Base-by-base conservation (phyloP, 805 yeast genomes). In the Kluyveromyces dobzhanskii region DNA sequence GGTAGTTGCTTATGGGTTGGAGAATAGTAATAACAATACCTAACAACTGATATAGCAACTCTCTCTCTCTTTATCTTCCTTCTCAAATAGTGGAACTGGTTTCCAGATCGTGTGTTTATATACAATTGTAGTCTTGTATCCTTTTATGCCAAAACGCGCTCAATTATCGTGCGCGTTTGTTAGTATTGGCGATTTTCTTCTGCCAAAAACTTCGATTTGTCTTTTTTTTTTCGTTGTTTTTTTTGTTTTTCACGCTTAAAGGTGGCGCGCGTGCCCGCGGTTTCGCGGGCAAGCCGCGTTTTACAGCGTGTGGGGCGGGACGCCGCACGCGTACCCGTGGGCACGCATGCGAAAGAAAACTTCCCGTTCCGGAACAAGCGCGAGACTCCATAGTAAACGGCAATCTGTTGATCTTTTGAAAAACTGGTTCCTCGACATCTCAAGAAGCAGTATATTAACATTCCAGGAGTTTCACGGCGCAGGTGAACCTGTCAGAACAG, bases 391-490 rank as follows among this genome's bases (percentile, higher is more conserved):
- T 53, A 54, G 44, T 54, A 40, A 51, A 45, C 37, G 27, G 39
- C 42, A 38, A 33, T 30, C 29, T 27, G 35, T 35, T 34, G 44
- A 44, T 54, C 45, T 39, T 34, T 38, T 21, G 25, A 45, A 44
- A 46, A 42, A 32, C 35, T 44, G 36, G 28, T 37, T 45, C 44
- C 47, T 50, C 47, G 49, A 43, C 46, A 37, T 30, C 44, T 32
- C 45, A 46, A 45, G 44, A 40, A 47, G 46, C 41, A 29, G 47
- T 36, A 41, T 29, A 39, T 41, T 39, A 39, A 21, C 44, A 53
- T 56, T 53, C 61, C 59, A 49, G 42, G 37, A 38, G 43, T 51
- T 56, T 55, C 61, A 40, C 61, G 44, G 32, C 14, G 30, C 29
- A 38, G 23, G 57, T 46, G 56, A 53, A 53, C 40, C 40, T 35